Conservation (phyloP, 345 rosid genomes). For the Diplotaxis tenuifolia region DNA sequence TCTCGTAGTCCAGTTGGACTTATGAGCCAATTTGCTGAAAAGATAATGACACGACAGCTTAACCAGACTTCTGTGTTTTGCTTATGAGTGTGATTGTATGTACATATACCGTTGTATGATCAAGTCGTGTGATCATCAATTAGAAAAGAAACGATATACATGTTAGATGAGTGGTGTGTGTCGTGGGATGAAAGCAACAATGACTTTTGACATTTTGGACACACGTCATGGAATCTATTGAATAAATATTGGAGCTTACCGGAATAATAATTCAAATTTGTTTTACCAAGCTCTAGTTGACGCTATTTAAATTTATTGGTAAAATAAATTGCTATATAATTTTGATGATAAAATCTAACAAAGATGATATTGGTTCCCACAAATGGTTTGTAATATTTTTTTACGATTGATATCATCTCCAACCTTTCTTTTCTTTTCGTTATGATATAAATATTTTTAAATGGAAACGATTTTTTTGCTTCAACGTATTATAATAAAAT, state of each 20-base stretch:
- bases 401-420: background rate
- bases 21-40: no score
- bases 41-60: constrained; percentile 7
- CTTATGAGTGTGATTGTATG: constrained; percentile 3
- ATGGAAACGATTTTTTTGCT: background rate
- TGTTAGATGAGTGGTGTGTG: constrained; percentile 18
- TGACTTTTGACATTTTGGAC: constrained; percentile 11
- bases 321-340: background rate
- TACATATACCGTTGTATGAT: background rate
- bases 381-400: background rate
- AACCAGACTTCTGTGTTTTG: constrained; percentile 7
- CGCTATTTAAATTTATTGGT: background rate
- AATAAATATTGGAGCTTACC: background rate
- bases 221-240: constrained; percentile 11
- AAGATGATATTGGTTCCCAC: background rate
- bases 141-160: background rate
- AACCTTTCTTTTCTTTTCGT: background rate
- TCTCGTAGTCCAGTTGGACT: no score
- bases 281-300: background rate
- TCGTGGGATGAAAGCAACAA: constrained; percentile 29
- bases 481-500: no score
- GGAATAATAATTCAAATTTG: constrained; percentile 1
- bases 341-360: constrained; percentile 21
- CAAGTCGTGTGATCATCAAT: background rate
- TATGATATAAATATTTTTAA: background rate